Conservation (phyloP, 306 rosid species). For the Pterocarpus macrocarpus region DNA sequence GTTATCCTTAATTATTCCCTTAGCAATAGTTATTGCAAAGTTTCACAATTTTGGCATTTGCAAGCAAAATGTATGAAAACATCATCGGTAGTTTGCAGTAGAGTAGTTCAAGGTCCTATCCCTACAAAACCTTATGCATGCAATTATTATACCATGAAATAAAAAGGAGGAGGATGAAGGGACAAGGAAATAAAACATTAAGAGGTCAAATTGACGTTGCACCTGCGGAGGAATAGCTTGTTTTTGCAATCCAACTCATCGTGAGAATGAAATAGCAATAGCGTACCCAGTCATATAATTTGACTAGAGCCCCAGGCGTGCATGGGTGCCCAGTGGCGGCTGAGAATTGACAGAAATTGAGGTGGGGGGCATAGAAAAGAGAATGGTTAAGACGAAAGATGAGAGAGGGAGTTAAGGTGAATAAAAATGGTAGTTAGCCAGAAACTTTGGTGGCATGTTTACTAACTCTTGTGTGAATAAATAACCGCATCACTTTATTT, state of each 20-base stretch:
- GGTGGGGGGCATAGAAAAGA: background rate
- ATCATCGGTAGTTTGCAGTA: background rate
- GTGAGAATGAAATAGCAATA: background rate
- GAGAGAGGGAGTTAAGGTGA: background rate
- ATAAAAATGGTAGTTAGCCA: too few species aligned
- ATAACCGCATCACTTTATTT: too few species aligned
- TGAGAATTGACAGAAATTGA: background rate
- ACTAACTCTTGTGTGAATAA: too few species aligned
- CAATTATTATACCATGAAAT: too few species aligned
- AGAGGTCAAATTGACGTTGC: background rate
- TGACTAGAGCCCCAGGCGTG: background rate
- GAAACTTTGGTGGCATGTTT: too few species aligned
- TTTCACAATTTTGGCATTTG: background rate
- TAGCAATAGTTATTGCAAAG: background rate
- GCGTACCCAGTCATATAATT: background rate
- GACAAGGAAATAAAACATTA: background rate
- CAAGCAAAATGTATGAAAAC: background rate
- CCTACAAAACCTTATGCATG: background rate
- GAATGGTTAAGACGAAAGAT: background rate
- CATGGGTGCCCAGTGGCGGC: background rate
- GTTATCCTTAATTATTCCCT: too few species aligned
- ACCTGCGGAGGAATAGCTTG: background rate
- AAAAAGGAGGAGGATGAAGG: background rate
- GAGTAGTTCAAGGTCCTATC: background rate
- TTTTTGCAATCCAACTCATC: too few species aligned